A percentile compares a stretch with the other conserved stretches of the same genome.
phyloP scores from a whole-genome alignment of 1,139 yeast genomes.

The Diutina sp. region DNA sequence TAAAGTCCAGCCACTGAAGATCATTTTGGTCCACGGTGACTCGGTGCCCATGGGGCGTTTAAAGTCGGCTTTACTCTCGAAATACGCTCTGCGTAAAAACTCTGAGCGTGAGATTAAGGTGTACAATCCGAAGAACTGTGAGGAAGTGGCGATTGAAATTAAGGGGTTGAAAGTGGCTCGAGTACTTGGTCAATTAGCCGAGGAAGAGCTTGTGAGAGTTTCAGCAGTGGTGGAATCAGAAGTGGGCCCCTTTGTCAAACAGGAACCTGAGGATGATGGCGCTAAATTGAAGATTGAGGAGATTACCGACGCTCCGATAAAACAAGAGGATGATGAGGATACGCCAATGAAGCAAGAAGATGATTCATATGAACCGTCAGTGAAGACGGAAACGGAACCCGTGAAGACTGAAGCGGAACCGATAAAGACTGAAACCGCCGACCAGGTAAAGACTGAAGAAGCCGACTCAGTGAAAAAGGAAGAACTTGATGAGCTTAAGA shows the following conservation, averaged over 20 bases:
- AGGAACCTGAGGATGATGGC: constrained; percentile 5
- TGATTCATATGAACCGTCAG: constrained; percentile 3
- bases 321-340: constrained; percentile 1
- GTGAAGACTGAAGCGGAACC: constrained; percentile 9
- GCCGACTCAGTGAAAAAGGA: constrained; percentile 2
- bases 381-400: constrained; percentile 6
- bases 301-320: not conserved
- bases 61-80: constrained; percentile 82
- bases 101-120: constrained; percentile 89
- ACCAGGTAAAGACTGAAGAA: not conserved
- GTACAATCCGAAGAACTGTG: constrained; percentile 87
- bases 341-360: constrained; percentile 3
- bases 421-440: constrained; percentile 2
- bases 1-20: constrained; percentile 68
- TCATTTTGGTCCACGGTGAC: constrained; percentile 95
- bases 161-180: constrained; percentile 79
- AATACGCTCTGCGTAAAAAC: constrained; percentile 69
- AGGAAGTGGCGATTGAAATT: constrained; percentile 61
- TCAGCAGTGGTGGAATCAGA: constrained; percentile 6
- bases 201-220: constrained; percentile 5
- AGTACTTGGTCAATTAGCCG: constrained; percentile 5
- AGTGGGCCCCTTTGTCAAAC: constrained; percentile 5
- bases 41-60: constrained; percentile 95
- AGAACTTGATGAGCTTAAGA: constrained; percentile 17
- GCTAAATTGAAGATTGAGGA: constrained; percentile 2